These are phyloP conservation scores for Claviceps sp. DNA, from an alignment of 2,329 filamentous ascomycete species.

Conservation along the genomic window DNA sequence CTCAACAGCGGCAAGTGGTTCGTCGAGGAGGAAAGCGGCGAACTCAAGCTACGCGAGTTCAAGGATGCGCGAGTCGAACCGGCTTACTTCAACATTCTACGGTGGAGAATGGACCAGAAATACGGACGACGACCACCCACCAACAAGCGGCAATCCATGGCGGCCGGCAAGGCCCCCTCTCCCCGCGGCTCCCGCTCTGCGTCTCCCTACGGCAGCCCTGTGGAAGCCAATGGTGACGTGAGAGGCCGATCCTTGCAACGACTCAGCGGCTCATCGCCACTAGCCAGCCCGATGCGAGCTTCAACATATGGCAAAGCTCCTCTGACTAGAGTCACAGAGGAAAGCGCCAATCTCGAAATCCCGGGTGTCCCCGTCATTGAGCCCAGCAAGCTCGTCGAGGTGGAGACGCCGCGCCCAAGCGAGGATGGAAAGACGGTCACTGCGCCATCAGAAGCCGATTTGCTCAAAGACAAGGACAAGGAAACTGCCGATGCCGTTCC, in stretches of 20 bases:
- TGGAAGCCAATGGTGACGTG: slow-evolving; percentile 42
- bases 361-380: slow-evolving; percentile 22
- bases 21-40: slow-evolving; percentile 82
- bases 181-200: slow-evolving; percentile 34
- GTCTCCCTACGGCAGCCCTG: slow-evolving; percentile 54
- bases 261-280: slow-evolving; percentile 49
- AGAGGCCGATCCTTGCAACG: slow-evolving; percentile 62
- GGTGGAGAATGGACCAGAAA: slow-evolving; percentile 94
- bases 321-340: slow-evolving; percentile 62
- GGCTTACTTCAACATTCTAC: slow-evolving; percentile 82
- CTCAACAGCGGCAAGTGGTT: slow-evolving; percentile 79
- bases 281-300: slow-evolving; percentile 50
- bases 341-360: slow-evolving; percentile 32
- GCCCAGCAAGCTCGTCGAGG: slow-evolving; percentile 39
- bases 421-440: slow-evolving; percentile 25
- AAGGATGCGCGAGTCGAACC: slow-evolving; percentile 81
- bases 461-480: slow-evolving; percentile 20
- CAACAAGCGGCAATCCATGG: slow-evolving; percentile 38
- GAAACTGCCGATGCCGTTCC: slow-evolving; percentile 22
- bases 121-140: slow-evolving; percentile 51
- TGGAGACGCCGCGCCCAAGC: slow-evolving; percentile 38
- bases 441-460: slow-evolving; percentile 20
- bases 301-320: slow-evolving; percentile 57
- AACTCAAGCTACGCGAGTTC: slow-evolving; percentile 88
- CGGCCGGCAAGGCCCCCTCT: slow-evolving; percentile 27